Evolutionary conservation across 1,284 basidiomycete genomes (phyloP).

Genomic region (Jaminaea rosea): DNA sequence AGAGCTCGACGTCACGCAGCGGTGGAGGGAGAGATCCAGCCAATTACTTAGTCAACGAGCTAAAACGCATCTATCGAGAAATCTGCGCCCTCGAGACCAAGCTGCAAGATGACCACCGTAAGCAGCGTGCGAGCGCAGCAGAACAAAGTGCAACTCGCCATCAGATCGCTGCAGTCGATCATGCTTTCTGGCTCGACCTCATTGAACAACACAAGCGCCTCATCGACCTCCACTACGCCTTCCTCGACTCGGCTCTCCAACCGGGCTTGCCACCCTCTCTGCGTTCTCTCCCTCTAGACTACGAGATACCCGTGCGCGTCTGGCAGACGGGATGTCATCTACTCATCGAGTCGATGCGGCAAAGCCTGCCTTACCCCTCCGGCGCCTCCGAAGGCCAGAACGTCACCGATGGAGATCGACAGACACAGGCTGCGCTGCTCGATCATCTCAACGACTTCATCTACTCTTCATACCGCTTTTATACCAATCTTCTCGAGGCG

Average conservation of each 20-base stretch:
- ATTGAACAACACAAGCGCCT: slow-evolving; percentile 54
- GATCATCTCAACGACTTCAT: slow-evolving; percentile 83
- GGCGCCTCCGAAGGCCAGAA: neutral
- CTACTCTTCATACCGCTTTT: slow-evolving; percentile 88
- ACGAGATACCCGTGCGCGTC: slow-evolving; percentile 84
- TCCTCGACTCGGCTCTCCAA: slow-evolving; percentile 74
- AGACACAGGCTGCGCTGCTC: slow-evolving; percentile 42
- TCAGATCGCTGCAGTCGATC: slow-evolving; percentile 16
- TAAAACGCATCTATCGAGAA: slow-evolving; percentile 69
- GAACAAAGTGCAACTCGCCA: slow-evolving; percentile 7
- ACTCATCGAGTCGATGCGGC: slow-evolving; percentile 77
- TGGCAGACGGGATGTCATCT: slow-evolving; percentile 88
- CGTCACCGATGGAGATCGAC: neutral
- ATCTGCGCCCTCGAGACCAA: slow-evolving; percentile 65
- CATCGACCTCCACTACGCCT: slow-evolving; percentile 76
- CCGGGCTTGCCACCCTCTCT: slow-evolving; percentile 77
- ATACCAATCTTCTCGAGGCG: slow-evolving; percentile 80
- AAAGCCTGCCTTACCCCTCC: slow-evolving; percentile 57
- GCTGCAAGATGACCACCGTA: slow-evolving; percentile 54
- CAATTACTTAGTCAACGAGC: slow-evolving; percentile 62
- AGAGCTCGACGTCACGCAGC: too few relatives aligned
- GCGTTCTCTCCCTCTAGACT: slow-evolving; percentile 78
- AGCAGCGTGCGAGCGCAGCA: slow-evolving; percentile 1
- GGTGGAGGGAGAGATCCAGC: slow-evolving; percentile 22
- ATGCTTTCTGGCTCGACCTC: slow-evolving; percentile 25